Percentiles rank a stretch among this genome's conserved stretches.
Conservation (phyloP, 257 asterid genomes). For the Nicotiana benthamiana region DNA sequence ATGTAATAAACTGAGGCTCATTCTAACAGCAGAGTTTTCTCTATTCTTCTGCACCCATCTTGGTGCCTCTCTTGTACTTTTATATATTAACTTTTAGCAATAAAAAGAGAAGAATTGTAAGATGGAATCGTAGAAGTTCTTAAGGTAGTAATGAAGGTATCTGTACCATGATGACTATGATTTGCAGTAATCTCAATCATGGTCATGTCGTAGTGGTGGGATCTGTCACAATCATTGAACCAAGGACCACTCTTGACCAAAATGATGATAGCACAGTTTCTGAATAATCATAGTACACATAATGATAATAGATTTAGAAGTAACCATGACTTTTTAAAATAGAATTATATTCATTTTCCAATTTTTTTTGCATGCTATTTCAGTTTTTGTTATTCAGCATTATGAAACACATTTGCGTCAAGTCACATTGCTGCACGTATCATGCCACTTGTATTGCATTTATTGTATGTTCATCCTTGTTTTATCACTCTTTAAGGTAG, state of each 20-base stretch:
- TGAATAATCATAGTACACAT: no score
- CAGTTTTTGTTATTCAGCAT: neutral
- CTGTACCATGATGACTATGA: neutral
- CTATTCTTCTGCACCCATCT: neutral
- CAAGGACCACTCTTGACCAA: neutral
- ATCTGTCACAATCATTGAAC: neutral
- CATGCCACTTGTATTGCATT: neutral
- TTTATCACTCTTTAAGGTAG: conserved; percentile 53
- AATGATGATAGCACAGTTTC: neutral
- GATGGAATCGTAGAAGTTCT: neutral
- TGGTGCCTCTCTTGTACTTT: neutral
- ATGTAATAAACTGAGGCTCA: neutral
- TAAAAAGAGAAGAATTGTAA: neutral
- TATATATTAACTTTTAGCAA: neutral
- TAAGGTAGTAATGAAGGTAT: neutral
- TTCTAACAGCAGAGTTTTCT: neutral
- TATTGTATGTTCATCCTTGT: neutral
- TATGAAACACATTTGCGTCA: neutral
- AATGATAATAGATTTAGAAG: no score
- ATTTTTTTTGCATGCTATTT: neutral
- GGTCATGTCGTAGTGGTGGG: neutral
- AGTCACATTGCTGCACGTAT: neutral
- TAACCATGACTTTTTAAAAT: neutral
- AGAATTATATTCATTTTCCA: neutral
- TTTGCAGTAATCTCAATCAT: neutral